A percentile compares a stretch with the other conserved stretches of the same genome.
These are phyloP conservation scores for Tolypocladium nubicola DNA, from an alignment of 2,329 filamentous ascomycete species.

Conservation along the genomic window DNA sequence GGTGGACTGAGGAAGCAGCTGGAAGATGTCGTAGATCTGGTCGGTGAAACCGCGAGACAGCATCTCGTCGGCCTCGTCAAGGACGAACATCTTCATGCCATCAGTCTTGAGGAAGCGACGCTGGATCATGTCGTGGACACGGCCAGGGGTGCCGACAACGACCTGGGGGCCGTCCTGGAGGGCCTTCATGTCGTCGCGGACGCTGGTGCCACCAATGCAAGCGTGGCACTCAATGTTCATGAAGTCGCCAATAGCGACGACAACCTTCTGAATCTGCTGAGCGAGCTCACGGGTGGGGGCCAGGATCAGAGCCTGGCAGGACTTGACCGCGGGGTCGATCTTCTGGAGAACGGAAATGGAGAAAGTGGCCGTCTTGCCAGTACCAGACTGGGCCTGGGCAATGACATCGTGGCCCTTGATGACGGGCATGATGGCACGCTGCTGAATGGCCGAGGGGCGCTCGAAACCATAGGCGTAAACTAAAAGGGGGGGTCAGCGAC, in stretches of 20 bases:
- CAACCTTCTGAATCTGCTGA: slow-evolving; percentile 99
- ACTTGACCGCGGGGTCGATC: slow-evolving; percentile 90
- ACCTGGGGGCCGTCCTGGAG: slow-evolving; percentile 94
- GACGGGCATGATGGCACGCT: slow-evolving; percentile 99
- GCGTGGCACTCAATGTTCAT: slow-evolving; percentile 99
- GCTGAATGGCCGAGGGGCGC: slow-evolving; percentile 98
- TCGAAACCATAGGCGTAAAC: slow-evolving; percentile 99
- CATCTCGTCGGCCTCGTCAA: slow-evolving; percentile 99
- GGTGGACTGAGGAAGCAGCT: slow-evolving; percentile 92
- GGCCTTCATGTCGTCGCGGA: slow-evolving; percentile 97
- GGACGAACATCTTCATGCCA: slow-evolving; percentile 99
- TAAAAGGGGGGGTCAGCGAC: slow-evolving; percentile 15
- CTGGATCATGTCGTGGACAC: slow-evolving; percentile 99
- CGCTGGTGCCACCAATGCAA: slow-evolving; percentile 96
- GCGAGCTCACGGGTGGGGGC: slow-evolving; percentile 97
- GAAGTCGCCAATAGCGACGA: slow-evolving; percentile 97
- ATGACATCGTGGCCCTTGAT: slow-evolving; percentile 99
- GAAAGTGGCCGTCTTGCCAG: slow-evolving; percentile 99
- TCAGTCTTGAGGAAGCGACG: slow-evolving; percentile 95
- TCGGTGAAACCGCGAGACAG: slow-evolving; percentile 98
- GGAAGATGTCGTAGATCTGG: slow-evolving; percentile 99
- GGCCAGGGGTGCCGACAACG: slow-evolving; percentile 93
- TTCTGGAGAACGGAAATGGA: slow-evolving; percentile 98
- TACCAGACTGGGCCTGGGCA: slow-evolving; percentile 98
- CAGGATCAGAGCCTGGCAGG: slow-evolving; percentile 95